Percentiles rank a stretch among this genome's conserved stretches.
These are phyloP conservation scores for Coriolopsis trogii DNA, from an alignment of 1,284 basidiomycete genomes.

Conservation along the genomic window DNA sequence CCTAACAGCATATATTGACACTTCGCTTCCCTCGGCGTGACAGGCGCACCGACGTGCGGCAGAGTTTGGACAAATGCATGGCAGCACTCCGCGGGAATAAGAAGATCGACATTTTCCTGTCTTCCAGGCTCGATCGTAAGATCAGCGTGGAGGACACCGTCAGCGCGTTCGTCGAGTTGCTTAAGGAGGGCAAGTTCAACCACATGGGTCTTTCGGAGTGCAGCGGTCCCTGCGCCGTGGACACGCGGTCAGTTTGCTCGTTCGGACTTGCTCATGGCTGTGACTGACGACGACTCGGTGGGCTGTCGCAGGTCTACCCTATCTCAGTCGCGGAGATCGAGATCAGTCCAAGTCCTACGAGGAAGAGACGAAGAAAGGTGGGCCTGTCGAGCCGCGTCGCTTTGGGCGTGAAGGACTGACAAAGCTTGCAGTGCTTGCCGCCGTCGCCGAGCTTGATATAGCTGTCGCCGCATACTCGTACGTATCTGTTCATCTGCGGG, in stretches of 20 bases:
- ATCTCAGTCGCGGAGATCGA: slow-evolving; percentile 56
- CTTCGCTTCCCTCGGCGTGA: too few relatives aligned
- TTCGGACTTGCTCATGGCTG: background rate
- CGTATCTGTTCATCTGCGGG: slow-evolving; percentile 14
- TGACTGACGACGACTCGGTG: background rate
- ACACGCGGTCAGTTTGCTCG: slow-evolving; percentile 7
- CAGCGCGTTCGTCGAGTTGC: slow-evolving; percentile 30
- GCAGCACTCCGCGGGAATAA: slow-evolving; percentile 46
- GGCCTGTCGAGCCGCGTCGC: background rate
- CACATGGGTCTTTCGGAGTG: slow-evolving; percentile 53
- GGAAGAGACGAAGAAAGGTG: slow-evolving; percentile 46
- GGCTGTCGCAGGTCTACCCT: slow-evolving; percentile 37
- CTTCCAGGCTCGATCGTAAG: slow-evolving; percentile 37
- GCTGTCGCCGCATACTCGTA: slow-evolving; percentile 57
- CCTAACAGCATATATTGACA: too few relatives aligned
- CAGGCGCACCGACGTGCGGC: too few relatives aligned
- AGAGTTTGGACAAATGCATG: slow-evolving; percentile 40
- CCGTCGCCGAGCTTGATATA: slow-evolving; percentile 47
- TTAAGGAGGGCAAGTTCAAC: slow-evolving; percentile 46
- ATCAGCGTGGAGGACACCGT: slow-evolving; percentile 37
- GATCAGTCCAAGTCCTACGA: slow-evolving; percentile 52
- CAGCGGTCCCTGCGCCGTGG: slow-evolving; percentile 45
- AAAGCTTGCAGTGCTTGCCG: slow-evolving; percentile 35
- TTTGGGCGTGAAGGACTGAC: background rate
- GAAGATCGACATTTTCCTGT: slow-evolving; percentile 48